Conservation (phyloP, 345 rosid genomes). For the Sisymbrium altissimum region DNA sequence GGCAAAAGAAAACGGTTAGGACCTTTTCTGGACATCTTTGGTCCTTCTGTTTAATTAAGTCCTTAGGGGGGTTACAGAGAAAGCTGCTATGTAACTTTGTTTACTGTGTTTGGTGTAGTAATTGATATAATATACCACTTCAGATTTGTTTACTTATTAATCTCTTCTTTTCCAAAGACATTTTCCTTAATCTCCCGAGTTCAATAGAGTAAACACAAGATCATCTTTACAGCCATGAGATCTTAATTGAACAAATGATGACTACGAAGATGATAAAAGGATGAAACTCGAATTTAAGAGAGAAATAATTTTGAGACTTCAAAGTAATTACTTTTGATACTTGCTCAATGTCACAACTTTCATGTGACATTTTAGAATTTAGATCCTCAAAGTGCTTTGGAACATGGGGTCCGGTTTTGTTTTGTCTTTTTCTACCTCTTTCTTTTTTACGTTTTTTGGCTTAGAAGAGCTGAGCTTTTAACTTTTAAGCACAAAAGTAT, state of each 20-base stretch:
- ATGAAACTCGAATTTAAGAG: too few relatives aligned
- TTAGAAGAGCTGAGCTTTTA: background rate
- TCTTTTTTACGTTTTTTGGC: too few relatives aligned
- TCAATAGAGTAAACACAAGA: background rate
- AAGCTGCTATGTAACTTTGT: constrained; percentile 15
- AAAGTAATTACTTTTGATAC: background rate
- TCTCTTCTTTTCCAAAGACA: background rate
- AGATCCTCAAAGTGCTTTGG: background rate
- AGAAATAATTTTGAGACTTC: too few relatives aligned
- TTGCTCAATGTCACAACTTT: background rate
- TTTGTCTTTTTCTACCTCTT: background rate
- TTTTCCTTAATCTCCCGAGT: background rate
- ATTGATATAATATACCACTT: constrained; percentile 1
- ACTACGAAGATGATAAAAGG: background rate
- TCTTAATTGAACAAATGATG: background rate
- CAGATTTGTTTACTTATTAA: background rate
- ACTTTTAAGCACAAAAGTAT: background rate
- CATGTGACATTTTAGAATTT: background rate
- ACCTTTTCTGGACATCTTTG: background rate
- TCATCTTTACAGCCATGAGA: background rate
- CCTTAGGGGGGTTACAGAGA: background rate
- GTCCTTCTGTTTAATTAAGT: background rate
- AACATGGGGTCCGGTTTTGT: background rate
- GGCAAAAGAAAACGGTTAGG: background rate
- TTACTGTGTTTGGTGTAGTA: constrained; percentile 3